Percentiles rank a stretch among this genome's conserved stretches.
Conservation (phyloP, 1,284 basidiomycete genomes). For the Pholiota adiposa region DNA sequence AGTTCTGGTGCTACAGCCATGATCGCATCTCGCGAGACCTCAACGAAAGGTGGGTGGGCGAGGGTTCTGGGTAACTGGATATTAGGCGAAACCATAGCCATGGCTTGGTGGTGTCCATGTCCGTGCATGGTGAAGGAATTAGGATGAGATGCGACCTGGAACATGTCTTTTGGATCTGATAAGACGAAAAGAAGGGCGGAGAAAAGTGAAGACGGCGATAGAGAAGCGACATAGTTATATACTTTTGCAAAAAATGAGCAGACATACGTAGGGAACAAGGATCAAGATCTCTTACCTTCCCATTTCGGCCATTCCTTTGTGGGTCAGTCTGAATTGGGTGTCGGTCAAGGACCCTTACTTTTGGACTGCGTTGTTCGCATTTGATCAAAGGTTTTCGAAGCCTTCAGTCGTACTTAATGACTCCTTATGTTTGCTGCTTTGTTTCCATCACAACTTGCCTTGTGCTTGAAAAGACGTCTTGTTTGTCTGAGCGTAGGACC, state of each 20-base stretch:
- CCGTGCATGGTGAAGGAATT: slow-evolving; percentile 40
- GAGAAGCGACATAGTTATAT: slow-evolving; percentile 28
- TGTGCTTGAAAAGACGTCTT: slow-evolving; percentile 23
- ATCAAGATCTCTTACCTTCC: slow-evolving; percentile 34
- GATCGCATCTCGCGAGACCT: slow-evolving; percentile 57
- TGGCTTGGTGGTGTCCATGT: slow-evolving; percentile 36
- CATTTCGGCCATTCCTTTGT: slow-evolving; percentile 31
- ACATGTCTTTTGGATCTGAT: slow-evolving; percentile 38
- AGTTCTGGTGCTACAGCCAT: slow-evolving; percentile 59
- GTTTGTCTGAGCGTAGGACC: slow-evolving; percentile 10
- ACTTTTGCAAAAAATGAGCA: slow-evolving; percentile 19
- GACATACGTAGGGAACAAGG: slow-evolving; percentile 24
- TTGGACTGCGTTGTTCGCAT: slow-evolving; percentile 24
- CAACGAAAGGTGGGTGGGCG: slow-evolving; percentile 53
- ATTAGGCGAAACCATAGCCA: slow-evolving; percentile 29
- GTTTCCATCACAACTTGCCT: slow-evolving; percentile 29
- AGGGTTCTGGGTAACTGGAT: slow-evolving; percentile 65
- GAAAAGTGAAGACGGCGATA: slow-evolving; percentile 19
- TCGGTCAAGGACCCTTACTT: slow-evolving; percentile 19
- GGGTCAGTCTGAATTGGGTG: slow-evolving; percentile 19
- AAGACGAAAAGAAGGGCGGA: slow-evolving; percentile 15
- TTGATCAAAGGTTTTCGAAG: slow-evolving; percentile 15
- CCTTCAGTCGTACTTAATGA: slow-evolving; percentile 19
- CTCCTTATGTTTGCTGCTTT: slow-evolving; percentile 22
- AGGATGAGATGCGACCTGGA: slow-evolving; percentile 53